Evolutionary conservation across 139 green algal genomes (phyloP), one percentile per base, ranked within the genome.

Genomic region (Closterium sp.): DNA sequence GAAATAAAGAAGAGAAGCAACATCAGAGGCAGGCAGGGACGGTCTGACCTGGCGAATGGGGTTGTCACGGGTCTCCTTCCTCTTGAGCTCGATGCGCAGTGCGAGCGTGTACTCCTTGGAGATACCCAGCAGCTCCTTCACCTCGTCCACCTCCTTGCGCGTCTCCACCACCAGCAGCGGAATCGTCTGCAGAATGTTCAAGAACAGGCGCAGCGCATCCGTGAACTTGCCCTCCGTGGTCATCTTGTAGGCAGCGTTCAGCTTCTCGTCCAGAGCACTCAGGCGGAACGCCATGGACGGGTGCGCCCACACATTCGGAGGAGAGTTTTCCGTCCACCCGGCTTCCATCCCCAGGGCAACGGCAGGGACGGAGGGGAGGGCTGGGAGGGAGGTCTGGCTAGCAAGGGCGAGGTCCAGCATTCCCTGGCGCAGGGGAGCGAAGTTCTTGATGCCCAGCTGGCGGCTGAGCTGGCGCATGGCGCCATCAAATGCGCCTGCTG

Each of bases 141-240:
- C 93, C 81, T 99, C 97, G 86, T 99, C 97, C 87, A 97, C 97
- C 94, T 99, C 97, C 91, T 76, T 90, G 38, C 97, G 95, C 3
- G 93, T 97, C 55, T 98, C 97, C 89, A 99, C 98, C 83, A 98
- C 95, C 16, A 98, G 94, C 34, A 99, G 92, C 30, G 98, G 97
- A 88, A 99, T 97, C 66, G 95, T 92, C 89, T 96, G 95, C 94
- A 99, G 95, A 91, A 99, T 97, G 92, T 89, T 91, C 69, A 96
- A 95, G 95, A 99, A 98, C 10, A 92, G 64, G 85, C 95, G 94
- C 25, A 99, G 94, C 10, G 96, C 98, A n/a, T 99, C 98, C 76
- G 91, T 95, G 95, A 99, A 99, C 96, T 99, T 99, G 94, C 98
- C 98, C 92, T 98, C 97, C 1, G 98, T 99, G 35, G 99, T 97